Conservation (phyloP, 768 basidiomycete species). For the Psilocybe cubensis region DNA sequence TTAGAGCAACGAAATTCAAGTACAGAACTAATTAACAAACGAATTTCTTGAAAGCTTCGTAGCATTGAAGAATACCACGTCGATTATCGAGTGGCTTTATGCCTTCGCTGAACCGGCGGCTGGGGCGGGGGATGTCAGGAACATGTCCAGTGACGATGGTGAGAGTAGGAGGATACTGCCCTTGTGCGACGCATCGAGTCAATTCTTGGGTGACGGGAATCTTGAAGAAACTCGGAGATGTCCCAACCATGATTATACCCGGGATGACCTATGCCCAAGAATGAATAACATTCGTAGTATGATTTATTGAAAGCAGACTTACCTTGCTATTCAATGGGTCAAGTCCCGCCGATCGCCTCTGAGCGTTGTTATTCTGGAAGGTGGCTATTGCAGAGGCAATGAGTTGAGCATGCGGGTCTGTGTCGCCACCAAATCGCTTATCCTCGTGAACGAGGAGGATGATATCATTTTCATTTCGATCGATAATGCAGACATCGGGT, state of each 20-base stretch:
- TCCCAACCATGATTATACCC: conserved; percentile 33
- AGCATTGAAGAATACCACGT: conserved; percentile 27
- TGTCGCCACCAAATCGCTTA: conserved; percentile 14
- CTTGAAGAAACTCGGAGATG: conserved; percentile 34
- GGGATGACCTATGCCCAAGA: conserved; percentile 33
- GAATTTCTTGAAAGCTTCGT: conserved; percentile 33
- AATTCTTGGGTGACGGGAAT: conserved; percentile 28
- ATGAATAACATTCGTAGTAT: too few species aligned
- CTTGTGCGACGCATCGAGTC: conserved; percentile 10
- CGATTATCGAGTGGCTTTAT: conserved; percentile 36
- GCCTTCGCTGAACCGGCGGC: conserved; percentile 25
- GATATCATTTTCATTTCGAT: conserved; percentile 22
- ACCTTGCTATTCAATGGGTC: conserved; percentile 1
- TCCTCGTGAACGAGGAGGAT: conserved; percentile 31
- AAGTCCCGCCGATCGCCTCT: too few species aligned
- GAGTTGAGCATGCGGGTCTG: conserved; percentile 24
- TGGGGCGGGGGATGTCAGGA: conserved; percentile 20
- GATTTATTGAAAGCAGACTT: background rate
- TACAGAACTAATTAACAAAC: too few species aligned
- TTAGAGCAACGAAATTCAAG: too few species aligned
- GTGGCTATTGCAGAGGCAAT: conserved; percentile 27
- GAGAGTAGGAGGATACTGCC: conserved; percentile 20
- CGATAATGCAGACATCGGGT: conserved; percentile 35
- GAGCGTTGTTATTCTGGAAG: conserved; percentile 24
- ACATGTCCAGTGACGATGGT: conserved; percentile 18